Evolutionary conservation across 2,329 filamentous ascomycete species (phyloP).

Genomic region (Diaporthe sp.): DNA sequence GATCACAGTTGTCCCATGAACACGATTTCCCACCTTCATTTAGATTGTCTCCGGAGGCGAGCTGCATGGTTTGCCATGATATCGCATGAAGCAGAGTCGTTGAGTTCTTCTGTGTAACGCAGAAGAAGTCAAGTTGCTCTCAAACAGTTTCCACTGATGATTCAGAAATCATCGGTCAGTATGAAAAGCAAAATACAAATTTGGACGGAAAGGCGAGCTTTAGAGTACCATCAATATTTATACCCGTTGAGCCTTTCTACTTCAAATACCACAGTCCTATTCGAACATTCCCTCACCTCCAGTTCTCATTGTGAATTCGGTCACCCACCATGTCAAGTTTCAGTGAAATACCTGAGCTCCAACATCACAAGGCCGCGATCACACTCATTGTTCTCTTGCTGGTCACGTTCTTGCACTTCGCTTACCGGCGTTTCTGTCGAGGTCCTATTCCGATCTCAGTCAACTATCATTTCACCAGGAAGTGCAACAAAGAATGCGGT

Average conservation of each 20-base stretch:
- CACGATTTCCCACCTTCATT: background rate
- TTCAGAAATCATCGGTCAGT: background rate
- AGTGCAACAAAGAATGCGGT: constrained; percentile 53
- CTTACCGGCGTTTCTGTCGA: background rate
- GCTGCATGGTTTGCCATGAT: background rate
- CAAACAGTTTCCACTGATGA: background rate
- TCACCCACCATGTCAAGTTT: background rate
- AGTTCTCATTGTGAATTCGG: background rate
- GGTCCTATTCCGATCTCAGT: constrained; percentile 41
- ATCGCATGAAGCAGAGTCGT: background rate
- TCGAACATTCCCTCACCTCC: background rate
- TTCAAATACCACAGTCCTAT: background rate
- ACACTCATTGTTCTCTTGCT: background rate
- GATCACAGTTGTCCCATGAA: background rate
- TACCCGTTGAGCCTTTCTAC: background rate
- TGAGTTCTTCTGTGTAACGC: no score
- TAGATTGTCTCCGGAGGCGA: background rate
- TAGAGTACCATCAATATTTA: background rate
- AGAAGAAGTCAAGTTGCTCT: no score
- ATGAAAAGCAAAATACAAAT: background rate
- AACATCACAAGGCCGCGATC: background rate
- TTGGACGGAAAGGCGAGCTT: no score
- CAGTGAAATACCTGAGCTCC: no score
- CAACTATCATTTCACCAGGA: constrained; percentile 44
- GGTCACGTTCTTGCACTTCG: background rate